phyloP scores from a whole-genome alignment of 2,329 filamentous ascomycete species.

The Zasmidium angulare region DNA sequence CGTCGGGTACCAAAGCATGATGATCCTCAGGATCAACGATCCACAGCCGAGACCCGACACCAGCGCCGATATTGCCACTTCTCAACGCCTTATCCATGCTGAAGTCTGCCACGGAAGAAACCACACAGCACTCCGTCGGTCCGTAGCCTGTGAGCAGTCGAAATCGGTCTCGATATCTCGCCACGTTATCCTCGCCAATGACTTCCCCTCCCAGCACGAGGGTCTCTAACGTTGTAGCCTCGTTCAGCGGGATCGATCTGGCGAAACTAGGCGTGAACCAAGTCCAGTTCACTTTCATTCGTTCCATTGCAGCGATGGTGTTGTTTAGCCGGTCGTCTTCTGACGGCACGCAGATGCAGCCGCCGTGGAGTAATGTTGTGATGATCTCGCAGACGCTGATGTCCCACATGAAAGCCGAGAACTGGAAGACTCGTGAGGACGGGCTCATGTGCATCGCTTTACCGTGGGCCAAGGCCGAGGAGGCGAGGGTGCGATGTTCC shows the following conservation, averaged over 20 bases:
- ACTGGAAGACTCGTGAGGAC: slow-evolving; percentile 5
- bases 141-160: too few relatives aligned
- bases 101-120: background rate
- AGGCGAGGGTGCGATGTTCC: background rate
- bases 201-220: too few relatives aligned
- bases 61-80: background rate
- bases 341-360: slow-evolving; percentile 12
- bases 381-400: slow-evolving; percentile 5
- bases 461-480: background rate
- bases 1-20: slow-evolving; percentile 58
- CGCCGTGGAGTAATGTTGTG: slow-evolving; percentile 9
- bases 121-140: background rate
- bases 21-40: slow-evolving; percentile 5
- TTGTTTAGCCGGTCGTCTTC: slow-evolving; percentile 53
- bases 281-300: slow-evolving; percentile 36
- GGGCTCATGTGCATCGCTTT: background rate
- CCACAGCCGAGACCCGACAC: background rate
- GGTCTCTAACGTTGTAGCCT: too few relatives aligned
- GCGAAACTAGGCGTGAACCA: slow-evolving; percentile 24
- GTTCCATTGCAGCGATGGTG: slow-evolving; percentile 25
- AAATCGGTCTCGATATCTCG: too few relatives aligned
- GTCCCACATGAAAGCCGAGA: slow-evolving; percentile 20
- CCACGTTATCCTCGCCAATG: too few relatives aligned
- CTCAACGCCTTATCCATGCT: too few relatives aligned
- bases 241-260: background rate